Evolutionary conservation across 768 basidiomycete genomes (phyloP), one percentile per base, ranked within the genome.

Genomic region (Russula dissimulans): DNA sequence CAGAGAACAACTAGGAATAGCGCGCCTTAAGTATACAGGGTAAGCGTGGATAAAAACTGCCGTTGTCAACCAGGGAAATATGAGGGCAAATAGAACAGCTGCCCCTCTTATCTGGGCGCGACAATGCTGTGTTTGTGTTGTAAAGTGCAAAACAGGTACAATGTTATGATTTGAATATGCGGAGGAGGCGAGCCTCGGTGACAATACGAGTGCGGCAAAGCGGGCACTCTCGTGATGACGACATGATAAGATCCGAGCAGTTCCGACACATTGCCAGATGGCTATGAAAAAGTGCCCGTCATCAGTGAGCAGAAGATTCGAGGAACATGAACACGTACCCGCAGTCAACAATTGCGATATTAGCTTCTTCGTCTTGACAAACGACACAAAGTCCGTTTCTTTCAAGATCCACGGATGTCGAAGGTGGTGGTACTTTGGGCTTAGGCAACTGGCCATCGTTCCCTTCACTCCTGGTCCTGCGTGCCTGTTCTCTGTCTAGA

Each of bases 311-410:
- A 22, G n/a, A 41, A 17, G 15, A 5, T 4, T 45, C 53, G 29
- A 11, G 41, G 52, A 44, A 7, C 18, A n/a, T 26, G 29, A 10
- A 15, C 1, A 81, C 86, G 46, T 70, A 91, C 87, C 94, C 94
- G 81, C 94, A 97, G 72, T 97, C 94, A 12, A 95, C 88, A 56
- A 93, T 84, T 2, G 92, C 94, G 59, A 97, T 89, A 65, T 89
- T 93, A 0, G 94, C 93, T 64, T 95, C 93, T 60, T 93, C 89
- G 63, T 97, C 94, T 69, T 95, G 93, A 68, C 94, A 97, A 10
- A 97, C 81, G 0, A 95, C 90, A 70, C 94, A 97, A 5, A 94
- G 72, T 2, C 94, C 92, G 9, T 81, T 80, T 26, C 85, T 80
- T 62, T 91, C 89, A 12, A 79, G 69, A 42, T 75, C 72, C 1